These are phyloP conservation scores for Chaetomidium leptoderma DNA, from an alignment of 495 filamentous ascomycete genomes.

Conservation along the genomic window DNA sequence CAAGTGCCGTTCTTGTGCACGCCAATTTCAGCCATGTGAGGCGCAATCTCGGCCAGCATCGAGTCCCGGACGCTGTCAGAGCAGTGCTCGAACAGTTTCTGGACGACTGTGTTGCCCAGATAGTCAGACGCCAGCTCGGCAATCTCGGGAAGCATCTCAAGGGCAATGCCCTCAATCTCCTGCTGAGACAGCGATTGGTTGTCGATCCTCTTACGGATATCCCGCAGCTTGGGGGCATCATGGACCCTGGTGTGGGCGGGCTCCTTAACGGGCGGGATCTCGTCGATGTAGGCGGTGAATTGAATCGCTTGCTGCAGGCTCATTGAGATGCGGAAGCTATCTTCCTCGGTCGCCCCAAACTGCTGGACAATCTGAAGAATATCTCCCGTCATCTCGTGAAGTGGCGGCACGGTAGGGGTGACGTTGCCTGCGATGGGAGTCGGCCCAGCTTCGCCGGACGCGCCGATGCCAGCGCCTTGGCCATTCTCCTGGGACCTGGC, in stretches of 20 bases:
- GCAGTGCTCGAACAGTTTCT: constrained; percentile 95
- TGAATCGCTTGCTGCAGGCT: constrained; percentile 72
- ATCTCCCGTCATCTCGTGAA: constrained; percentile 72
- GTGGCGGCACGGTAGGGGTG: constrained; percentile 61
- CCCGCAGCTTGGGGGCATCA: constrained; percentile 90
- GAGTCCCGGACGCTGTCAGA: constrained; percentile 84
- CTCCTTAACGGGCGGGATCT: constrained; percentile 86
- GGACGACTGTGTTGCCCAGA: constrained; percentile 97
- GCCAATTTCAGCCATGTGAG: constrained; percentile 92
- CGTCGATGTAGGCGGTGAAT: constrained; percentile 66
- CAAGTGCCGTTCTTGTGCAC: constrained; percentile 99
- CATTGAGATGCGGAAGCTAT: constrained; percentile 63
- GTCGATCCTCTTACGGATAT: constrained; percentile 96
- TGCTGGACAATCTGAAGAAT: constrained; percentile 83
- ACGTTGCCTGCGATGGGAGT: constrained; percentile 42
- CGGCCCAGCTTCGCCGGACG: constrained; percentile 43
- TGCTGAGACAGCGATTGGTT: constrained; percentile 78
- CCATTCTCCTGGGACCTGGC: constrained; percentile 49
- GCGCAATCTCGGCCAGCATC: constrained; percentile 84
- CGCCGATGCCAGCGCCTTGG: constrained; percentile 34
- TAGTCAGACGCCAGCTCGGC: constrained; percentile 93
- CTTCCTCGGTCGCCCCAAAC: constrained; percentile 83
- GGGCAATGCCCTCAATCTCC: constrained; percentile 89
- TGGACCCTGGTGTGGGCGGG: constrained; percentile 86
- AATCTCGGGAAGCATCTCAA: constrained; percentile 92